Base-by-base conservation (phyloP, 331 rosid genomes). In the Erythrophleum ivorense region DNA sequence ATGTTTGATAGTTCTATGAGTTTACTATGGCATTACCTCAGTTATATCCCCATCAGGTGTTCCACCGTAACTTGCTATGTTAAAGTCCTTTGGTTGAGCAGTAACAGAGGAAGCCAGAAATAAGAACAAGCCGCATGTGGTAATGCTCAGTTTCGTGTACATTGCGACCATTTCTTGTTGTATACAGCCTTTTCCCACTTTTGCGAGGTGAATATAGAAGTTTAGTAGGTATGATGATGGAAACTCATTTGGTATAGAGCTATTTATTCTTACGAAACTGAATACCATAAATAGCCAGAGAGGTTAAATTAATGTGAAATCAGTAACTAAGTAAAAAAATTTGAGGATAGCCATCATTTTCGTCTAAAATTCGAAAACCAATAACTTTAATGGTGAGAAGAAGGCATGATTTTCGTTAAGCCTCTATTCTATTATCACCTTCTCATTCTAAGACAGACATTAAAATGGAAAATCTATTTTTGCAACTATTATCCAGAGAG, bases 41-140 rank as follows among this genome's bases (percentile, higher is more conserved):
- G 83, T 64, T 6, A 80, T 38, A 53, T 88, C 91, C 2, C 34
- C 12, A 4, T 76, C 19, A 3, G 86, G 48, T 50, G 58, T 49
- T 73, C 76, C 91, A 33, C 86, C 89, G 46, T 75, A 76, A 3
- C 13, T 62, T 1, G 78, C 34, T 36, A 88, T 71, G 16, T 88
- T 86, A 13, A 84, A 86, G 7, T 16, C 62, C 29, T 24, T 54
- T 24, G 29, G 29, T 24, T 24, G 29, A 24, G 29, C 29, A 24
- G 29, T 24, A 24, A 24, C 29, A 24, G 29, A 24, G 29, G 29
- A 24, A 24, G 29, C 29, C 29, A 24, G 29, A 24, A 24, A 24
- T 24, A 24, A 24, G 29, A 24, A 24, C 29, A 24, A 24, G 29
- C 0, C 29, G 1, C 29, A 24, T 24, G 29, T 24, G 29, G 29